Base-by-base conservation (phyloP, 176 grass and related monocot species). In the Juncus inflexus region DNA sequence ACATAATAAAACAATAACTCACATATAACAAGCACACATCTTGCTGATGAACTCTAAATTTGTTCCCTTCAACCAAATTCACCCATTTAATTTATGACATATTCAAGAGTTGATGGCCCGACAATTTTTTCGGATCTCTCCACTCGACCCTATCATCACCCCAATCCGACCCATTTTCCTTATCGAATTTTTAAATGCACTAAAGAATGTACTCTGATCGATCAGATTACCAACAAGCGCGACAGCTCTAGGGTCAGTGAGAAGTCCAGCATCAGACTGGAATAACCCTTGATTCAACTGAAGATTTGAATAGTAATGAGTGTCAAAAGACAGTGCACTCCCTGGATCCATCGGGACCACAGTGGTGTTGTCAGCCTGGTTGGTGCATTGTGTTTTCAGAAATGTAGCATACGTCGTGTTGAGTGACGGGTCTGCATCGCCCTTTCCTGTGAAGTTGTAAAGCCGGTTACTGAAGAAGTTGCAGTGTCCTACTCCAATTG, bases 401-500 rank as follows among this genome's bases (percentile, higher is more conserved):
- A 3, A 15, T 61, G 42, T 64, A 16, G 74, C 54, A 41, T 78
- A 90, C 2, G 69, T 69, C 0, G 59, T 9, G 50, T 73, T 52
- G 2, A 42, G 40, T 5, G 74, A 55, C 3, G 79, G 84, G 45
- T 87, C 84, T 37, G 7, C 50, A 6, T 69, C 55, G 66, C 55
- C 55, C 36, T 69, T 12, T 5, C 83, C 78, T 3, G 69, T 43
- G 78, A 79, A 77, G 62, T 77, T 76, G 81, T 78, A 86, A 19
- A 91, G 79, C 28, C 87, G 74, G 2, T 36, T 28, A 35, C 79
- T 76, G 87, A 96, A 88, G 64, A 41, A 1, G 73, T 77, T 81
- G 84, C 87, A 96, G 79, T 90, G 91, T 2, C 61, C 84, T 3
- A 86, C 86, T 64, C 91, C 91, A 56, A 96, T 90, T 0, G 86